A percentile compares a stretch with the other conserved stretches of the same genome.
Evolutionary conservation across 805 yeast genomes (phyloP).

Genomic region (Kodamaea fukazawae): DNA sequence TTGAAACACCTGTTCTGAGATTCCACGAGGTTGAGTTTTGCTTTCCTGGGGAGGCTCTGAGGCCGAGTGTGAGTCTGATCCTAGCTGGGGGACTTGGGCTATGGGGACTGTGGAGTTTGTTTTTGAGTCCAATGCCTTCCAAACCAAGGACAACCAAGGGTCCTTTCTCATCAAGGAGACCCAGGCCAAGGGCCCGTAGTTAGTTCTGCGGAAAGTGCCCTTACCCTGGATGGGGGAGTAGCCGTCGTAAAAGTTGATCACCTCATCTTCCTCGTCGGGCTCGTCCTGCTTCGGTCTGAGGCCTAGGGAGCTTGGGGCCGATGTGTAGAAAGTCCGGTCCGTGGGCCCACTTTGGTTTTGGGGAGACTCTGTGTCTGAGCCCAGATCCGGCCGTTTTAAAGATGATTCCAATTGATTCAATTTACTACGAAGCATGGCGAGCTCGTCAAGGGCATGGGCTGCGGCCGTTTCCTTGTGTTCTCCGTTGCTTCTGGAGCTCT

Average conservation of each 20-base stretch:
- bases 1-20: conserved; percentile 25
- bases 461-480: conserved; percentile 1
- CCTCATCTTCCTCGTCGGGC: conserved; percentile 11
- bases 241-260: conserved; percentile 20
- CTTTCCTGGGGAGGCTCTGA: conserved; percentile 1
- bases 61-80: conserved; percentile 10
- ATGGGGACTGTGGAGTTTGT: conserved; percentile 19
- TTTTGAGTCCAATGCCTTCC: conserved; percentile 27
- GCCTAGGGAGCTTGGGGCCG: conserved; percentile 2
- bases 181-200: conserved; percentile 41
- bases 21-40: background rate
- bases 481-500: background rate
- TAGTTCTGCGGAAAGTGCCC: conserved; percentile 27
- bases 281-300: background rate
- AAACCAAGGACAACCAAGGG: conserved; percentile 28
- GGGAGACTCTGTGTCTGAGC: background rate
- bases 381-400: conserved; percentile 4
- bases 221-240: conserved; percentile 27
- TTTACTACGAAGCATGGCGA: conserved; percentile 8
- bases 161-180: conserved; percentile 36
- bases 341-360: too few relatives aligned
- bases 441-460: conserved; percentile 6
- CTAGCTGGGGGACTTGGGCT: conserved; percentile 13
- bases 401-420: conserved; percentile 8
- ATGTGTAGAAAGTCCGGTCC: background rate